A percentile compares a stretch with the other conserved stretches of the same genome.
Evolutionary conservation across 768 basidiomycete genomes (phyloP).

Genomic region (Mycena leptocephala): DNA sequence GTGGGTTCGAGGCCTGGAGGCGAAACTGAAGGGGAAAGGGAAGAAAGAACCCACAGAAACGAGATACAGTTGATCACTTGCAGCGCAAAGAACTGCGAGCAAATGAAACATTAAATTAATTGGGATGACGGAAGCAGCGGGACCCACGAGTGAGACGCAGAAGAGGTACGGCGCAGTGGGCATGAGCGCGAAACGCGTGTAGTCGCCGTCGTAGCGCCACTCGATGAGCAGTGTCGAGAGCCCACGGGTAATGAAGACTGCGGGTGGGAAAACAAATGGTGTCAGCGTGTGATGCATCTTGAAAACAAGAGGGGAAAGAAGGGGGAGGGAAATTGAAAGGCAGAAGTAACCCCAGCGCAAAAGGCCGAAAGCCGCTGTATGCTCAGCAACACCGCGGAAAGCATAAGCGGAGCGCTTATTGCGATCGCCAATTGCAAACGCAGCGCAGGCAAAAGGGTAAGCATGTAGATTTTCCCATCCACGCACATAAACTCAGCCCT

Average conservation of each 20-base stretch:
- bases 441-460: background rate
- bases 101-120: constrained; percentile 1
- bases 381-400: background rate
- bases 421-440: background rate
- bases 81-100: constrained; percentile 77
- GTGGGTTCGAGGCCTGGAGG: constrained; percentile 2
- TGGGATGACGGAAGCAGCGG: background rate
- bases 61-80: constrained; percentile 76
- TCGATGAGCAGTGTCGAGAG: constrained; percentile 74
- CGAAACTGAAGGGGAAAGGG: background rate
- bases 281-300: constrained; percentile 4
- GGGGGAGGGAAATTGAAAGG: constrained; percentile 23
- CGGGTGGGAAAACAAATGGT: background rate
- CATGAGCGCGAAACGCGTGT: constrained; percentile 75
- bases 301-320: background rate
- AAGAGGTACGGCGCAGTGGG: constrained; percentile 78
- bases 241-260: constrained; percentile 82
- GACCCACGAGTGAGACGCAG: constrained; percentile 80
- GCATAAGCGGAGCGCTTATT: background rate
- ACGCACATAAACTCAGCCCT: constrained; percentile 75
- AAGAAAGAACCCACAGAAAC: constrained; percentile 67
- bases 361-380: background rate
- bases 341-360: background rate
- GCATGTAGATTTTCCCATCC: background rate
- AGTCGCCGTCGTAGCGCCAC: constrained; percentile 75